These are phyloP conservation scores for Coemansia sp. DNA, from an alignment of 192 early-diverging fungal genomes.

Conservation along the genomic window DNA sequence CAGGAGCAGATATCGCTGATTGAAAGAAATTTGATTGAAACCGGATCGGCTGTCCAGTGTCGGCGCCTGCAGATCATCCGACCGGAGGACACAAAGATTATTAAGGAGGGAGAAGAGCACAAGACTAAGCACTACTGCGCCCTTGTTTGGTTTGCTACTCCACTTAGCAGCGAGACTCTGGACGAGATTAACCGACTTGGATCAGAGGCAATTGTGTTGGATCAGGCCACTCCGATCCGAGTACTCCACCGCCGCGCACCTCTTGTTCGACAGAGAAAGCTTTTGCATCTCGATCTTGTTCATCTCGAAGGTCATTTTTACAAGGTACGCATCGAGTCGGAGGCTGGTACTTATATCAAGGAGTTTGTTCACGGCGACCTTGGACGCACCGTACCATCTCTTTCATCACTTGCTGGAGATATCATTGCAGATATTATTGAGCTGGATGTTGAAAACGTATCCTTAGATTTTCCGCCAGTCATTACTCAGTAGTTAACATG, in stretches of 20 bases:
- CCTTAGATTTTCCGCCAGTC: constrained; percentile 79
- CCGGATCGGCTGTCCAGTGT: constrained; percentile 56
- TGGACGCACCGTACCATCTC: constrained; percentile 75
- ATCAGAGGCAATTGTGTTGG: constrained; percentile 49
- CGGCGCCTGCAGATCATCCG: constrained; percentile 50
- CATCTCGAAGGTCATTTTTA: constrained; percentile 57
- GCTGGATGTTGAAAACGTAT: constrained; percentile 83
- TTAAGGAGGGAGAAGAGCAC: constrained; percentile 72
- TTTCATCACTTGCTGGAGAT: constrained; percentile 58
- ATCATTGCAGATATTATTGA: constrained; percentile 69
- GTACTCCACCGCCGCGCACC: constrained; percentile 69
- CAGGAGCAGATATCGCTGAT: constrained; percentile 45
- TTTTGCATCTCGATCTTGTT: constrained; percentile 53
- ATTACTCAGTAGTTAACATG: not conserved
- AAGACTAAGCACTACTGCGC: constrained; percentile 72
- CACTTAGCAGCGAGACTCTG: constrained; percentile 54
- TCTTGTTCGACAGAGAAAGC: constrained; percentile 57
- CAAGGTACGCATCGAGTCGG: constrained; percentile 68
- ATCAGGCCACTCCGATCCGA: constrained; percentile 71
- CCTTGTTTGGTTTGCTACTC: constrained; percentile 64
- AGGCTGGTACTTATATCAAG: constrained; percentile 87
- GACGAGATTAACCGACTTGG: constrained; percentile 55
- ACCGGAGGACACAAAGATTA: constrained; percentile 57
- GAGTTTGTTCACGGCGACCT: constrained; percentile 96
- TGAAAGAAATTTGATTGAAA: constrained; percentile 45